A percentile compares a stretch with the other conserved stretches of the same genome.
Conservation (phyloP, 164 flowering plant genomes). For the Vitis amurensis region DNA sequence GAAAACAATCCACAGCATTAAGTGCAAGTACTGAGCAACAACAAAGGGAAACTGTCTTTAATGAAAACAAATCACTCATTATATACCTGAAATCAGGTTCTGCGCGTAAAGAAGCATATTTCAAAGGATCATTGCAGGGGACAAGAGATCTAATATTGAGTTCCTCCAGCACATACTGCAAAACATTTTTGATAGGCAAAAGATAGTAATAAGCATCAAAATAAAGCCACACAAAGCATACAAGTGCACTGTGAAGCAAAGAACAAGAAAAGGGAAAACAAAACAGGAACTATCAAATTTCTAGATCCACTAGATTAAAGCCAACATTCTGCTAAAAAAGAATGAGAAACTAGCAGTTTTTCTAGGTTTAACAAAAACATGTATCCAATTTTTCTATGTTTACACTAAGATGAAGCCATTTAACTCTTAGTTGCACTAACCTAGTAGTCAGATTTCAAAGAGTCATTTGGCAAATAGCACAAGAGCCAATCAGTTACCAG, state of each 20-base stretch:
- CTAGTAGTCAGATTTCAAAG: neutral
- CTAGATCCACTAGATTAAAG: too few relatives aligned
- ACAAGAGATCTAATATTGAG: constrained; percentile 72
- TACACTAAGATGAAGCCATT: too few relatives aligned
- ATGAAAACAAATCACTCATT: neutral
- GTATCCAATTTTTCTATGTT: too few relatives aligned
- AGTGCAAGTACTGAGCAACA: constrained; percentile 1
- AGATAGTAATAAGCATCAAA: too few relatives aligned
- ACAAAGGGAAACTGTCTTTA: constrained; percentile 1
- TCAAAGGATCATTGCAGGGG: constrained; percentile 78
- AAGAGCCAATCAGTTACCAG: neutral
- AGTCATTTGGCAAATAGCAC: neutral
- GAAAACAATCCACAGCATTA: constrained; percentile 4
- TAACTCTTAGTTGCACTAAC: too few relatives aligned
- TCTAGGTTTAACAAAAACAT: too few relatives aligned
- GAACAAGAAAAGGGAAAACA: too few relatives aligned
- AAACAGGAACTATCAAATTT: too few relatives aligned
- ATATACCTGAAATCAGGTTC: constrained; percentile 93
- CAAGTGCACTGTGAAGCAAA: too few relatives aligned
- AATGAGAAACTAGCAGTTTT: too few relatives aligned
- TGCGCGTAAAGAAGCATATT: constrained; percentile 87
- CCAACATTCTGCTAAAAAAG: too few relatives aligned
- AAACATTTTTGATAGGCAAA: neutral
- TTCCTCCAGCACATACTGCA: constrained; percentile 88
- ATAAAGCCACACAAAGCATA: too few relatives aligned